Evolutionary conservation across 75 land plant genomes (phyloP).

Genomic region (Pinus tabuliformis): DNA sequence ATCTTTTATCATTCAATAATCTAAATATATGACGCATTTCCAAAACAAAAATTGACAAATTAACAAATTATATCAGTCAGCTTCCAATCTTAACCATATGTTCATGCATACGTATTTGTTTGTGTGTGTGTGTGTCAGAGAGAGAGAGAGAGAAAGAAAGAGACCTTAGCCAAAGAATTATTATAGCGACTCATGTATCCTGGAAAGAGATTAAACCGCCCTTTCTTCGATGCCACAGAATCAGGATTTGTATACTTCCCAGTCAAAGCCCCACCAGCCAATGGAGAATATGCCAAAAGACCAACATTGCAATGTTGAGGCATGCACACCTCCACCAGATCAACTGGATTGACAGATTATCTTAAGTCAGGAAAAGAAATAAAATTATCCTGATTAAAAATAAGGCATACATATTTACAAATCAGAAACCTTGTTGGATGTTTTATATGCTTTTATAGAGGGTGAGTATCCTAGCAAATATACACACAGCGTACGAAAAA

Average conservation of each 20-base stretch:
- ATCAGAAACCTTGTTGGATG: background rate
- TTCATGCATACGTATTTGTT: too few species aligned
- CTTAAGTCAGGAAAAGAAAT: background rate
- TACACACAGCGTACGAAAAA: background rate
- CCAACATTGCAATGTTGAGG: conserved; percentile 94
- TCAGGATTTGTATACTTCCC: conserved; percentile 79
- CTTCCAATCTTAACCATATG: too few species aligned
- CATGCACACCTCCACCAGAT: conserved; percentile 89
- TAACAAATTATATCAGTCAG: too few species aligned
- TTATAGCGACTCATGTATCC: conserved; percentile 95
- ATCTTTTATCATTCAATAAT: too few species aligned
- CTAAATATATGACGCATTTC: too few species aligned
- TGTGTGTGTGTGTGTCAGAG: background rate
- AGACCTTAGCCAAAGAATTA: conserved; percentile 75
- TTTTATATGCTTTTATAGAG: background rate
- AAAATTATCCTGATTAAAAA: background rate
- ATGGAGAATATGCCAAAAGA: conserved; percentile 87
- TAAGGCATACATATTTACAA: background rate
- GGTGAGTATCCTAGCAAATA: background rate
- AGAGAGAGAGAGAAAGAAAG: background rate
- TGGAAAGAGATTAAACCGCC: conserved; percentile 81
- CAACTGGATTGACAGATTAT: conserved; percentile 45
- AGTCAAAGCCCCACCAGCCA: conserved; percentile 76
- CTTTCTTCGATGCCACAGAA: conserved; percentile 55
- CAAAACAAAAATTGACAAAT: too few species aligned